phyloP scores from a whole-genome alignment of 2,329 filamentous ascomycete genomes.

The Magnaporthales sp. region DNA sequence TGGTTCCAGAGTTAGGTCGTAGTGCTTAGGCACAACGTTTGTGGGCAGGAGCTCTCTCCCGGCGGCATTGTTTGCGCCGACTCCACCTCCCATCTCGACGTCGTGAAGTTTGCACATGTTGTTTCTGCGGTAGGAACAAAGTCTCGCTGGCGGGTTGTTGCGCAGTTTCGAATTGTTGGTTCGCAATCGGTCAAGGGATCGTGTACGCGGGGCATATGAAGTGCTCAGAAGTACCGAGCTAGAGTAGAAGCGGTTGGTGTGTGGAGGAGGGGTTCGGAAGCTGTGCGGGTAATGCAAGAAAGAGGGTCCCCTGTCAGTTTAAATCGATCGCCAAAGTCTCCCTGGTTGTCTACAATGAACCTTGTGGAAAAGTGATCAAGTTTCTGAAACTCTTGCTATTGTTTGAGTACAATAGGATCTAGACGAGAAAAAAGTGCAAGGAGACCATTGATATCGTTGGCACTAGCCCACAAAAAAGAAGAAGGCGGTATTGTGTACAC shows the following conservation, averaged over 20 bases:
- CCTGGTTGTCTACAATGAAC: not conserved
- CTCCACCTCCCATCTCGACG: conserved; percentile 23
- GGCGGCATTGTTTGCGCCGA: conserved; percentile 14
- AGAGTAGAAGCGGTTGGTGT: not conserved
- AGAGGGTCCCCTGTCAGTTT: not conserved
- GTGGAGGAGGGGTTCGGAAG: not conserved
- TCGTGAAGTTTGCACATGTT: conserved; percentile 55
- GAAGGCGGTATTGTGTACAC: not conserved
- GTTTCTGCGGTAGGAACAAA: conserved; percentile 67
- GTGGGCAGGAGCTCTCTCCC: conserved; percentile 79
- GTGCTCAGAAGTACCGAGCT: not conserved
- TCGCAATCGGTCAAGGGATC: not conserved
- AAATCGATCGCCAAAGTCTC: not conserved
- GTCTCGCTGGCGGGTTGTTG: conserved; percentile 24
- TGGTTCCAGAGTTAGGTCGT: conserved; percentile 85
- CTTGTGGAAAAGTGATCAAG: not conserved
- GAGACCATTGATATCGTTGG: not conserved
- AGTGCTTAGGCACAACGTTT: conserved; percentile 88
- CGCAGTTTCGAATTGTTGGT: not conserved
- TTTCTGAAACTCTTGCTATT: not conserved
- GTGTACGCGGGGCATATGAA: not conserved
- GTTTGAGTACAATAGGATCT: not conserved
- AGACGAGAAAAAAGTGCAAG: not conserved
- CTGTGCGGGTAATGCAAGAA: not conserved
- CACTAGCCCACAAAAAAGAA: not conserved